phyloP scores from a whole-genome alignment of 352 stramenopile species.

The Thraustochytrium sp. region DNA sequence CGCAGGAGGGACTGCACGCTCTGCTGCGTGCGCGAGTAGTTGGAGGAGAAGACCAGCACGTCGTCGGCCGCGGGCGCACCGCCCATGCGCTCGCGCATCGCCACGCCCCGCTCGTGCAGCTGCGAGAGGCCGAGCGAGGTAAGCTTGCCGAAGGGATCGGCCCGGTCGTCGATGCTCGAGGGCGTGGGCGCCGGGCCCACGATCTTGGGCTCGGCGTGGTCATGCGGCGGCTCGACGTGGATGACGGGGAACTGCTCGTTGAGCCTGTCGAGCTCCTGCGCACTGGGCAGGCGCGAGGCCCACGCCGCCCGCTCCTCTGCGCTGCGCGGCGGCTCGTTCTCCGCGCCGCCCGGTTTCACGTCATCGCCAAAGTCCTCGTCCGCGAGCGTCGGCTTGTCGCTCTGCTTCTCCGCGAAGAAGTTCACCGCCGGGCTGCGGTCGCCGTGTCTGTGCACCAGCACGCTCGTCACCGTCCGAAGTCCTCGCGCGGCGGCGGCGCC shows the following conservation, averaged over 20 bases:
- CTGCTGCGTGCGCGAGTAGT: slow-evolving; percentile 21
- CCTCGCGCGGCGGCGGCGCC: too few relatives aligned
- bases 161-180: neutral
- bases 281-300: neutral
- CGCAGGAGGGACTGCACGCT: neutral
- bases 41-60: slow-evolving; percentile 2
- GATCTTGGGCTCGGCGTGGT: neutral
- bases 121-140: neutral
- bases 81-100: neutral
- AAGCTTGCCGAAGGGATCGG: slow-evolving; percentile 4
- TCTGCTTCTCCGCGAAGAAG: neutral
- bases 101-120: neutral
- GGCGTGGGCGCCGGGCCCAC: neutral
- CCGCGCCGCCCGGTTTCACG: neutral
- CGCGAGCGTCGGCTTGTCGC: neutral
- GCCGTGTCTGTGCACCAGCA: slow-evolving; percentile 24
- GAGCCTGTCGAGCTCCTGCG: neutral
- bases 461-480: neutral
- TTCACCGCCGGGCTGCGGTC: slow-evolving; percentile 21
- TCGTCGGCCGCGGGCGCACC: neutral
- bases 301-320: neutral
- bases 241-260: slow-evolving; percentile 9
- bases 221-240: neutral
- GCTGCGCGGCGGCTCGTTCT: neutral
- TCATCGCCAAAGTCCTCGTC: neutral